These are phyloP conservation scores for Nematocida sp. DNA, from an alignment of 371 early-diverging fungal genomes.

Conservation along the genomic window DNA sequence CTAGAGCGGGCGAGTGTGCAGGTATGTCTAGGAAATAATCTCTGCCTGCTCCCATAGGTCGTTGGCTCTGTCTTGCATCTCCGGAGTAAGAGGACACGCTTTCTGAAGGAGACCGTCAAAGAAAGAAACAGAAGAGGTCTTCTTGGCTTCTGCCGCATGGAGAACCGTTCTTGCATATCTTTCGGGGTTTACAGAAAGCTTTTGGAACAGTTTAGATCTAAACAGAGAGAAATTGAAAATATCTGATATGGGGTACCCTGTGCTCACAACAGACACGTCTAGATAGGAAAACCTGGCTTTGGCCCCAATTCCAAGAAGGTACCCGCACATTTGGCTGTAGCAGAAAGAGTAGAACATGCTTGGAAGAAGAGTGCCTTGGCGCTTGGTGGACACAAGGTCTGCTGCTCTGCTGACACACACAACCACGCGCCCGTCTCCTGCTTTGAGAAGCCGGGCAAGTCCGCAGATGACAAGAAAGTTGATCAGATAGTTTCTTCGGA, in stretches of 20 bases:
- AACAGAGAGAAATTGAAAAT: background rate
- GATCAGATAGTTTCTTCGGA: conserved; percentile 21
- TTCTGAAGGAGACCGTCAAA: background rate
- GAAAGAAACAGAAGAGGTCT: too few relatives aligned
- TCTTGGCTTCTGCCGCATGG: background rate
- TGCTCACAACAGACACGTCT: conserved; percentile 11
- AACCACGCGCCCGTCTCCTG: conserved; percentile 30
- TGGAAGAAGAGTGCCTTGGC: background rate
- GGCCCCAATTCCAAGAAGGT: conserved; percentile 32
- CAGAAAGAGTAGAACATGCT: conserved; percentile 42
- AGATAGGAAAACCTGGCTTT: conserved; percentile 28
- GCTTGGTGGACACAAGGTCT: background rate
- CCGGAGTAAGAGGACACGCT: background rate
- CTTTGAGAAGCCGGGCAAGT: conserved; percentile 5
- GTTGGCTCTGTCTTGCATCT: conserved; percentile 9
- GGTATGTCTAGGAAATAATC: conserved; percentile 6
- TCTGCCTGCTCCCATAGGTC: conserved; percentile 37
- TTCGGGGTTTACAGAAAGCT: background rate
- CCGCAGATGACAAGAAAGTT: conserved; percentile 37
- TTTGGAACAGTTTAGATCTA: background rate
- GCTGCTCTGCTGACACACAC: background rate
- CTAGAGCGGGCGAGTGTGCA: background rate
- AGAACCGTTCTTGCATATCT: background rate
- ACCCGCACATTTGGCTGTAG: conserved; percentile 36
- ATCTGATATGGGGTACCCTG: background rate